Conservation (phyloP, 2,329 filamentous ascomycete genomes). For the Penicillium vulpinum region DNA sequence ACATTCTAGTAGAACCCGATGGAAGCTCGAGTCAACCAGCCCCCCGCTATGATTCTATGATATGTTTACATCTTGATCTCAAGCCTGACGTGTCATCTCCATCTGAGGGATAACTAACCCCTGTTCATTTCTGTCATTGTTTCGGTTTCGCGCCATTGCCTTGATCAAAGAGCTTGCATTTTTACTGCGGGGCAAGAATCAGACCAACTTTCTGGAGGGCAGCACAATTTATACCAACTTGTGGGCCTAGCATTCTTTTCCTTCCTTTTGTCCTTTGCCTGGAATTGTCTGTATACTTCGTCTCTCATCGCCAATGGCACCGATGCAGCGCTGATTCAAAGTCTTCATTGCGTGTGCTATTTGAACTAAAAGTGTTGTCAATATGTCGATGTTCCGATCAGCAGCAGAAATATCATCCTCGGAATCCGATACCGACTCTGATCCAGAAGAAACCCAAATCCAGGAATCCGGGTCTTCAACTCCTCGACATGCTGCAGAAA, state of each 20-base stretch:
- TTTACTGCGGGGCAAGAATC: conserved; percentile 6
- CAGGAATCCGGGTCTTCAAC: conserved; percentile 9
- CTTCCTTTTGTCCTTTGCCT: background rate
- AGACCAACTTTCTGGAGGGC: background rate
- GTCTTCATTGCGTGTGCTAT: background rate
- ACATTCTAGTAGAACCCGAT: conserved; percentile 38
- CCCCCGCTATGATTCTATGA: conserved; percentile 9
- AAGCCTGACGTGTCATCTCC: conserved; percentile 8
- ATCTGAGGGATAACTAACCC: background rate
- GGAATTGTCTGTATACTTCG: too few species aligned
- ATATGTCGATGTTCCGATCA: conserved; percentile 45
- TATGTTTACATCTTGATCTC: conserved; percentile 20
- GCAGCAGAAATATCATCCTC: conserved; percentile 42
- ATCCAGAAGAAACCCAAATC: conserved; percentile 26
- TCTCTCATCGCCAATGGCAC: background rate
- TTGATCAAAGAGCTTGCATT: conserved; percentile 3
- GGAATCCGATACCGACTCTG: conserved; percentile 33
- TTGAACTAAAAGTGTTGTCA: conserved; percentile 7
- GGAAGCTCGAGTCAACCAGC: conserved; percentile 27
- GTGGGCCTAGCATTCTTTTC: too few species aligned
- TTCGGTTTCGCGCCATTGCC: background rate
- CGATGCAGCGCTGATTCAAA: background rate
- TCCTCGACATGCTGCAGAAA: background rate
- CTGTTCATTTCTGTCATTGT: background rate
- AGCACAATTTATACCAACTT: background rate